Evolutionary conservation across 345 rosid genomes (phyloP).

Genomic region (Syzygium oleosum): DNA sequence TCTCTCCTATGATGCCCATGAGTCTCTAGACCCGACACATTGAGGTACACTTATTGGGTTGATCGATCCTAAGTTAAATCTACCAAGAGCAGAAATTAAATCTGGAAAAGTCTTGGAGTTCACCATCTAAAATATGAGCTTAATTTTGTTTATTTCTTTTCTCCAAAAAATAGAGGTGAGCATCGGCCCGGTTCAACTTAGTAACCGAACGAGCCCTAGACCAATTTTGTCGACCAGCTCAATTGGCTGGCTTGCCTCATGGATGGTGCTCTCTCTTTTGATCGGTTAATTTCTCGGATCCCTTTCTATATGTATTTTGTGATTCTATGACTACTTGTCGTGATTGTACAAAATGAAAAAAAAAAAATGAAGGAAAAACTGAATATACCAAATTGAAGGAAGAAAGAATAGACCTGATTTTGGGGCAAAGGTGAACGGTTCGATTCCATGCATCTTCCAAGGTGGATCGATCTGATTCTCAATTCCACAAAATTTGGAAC

Average conservation of each 20-base stretch:
- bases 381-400: not conserved
- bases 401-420: not conserved
- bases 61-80: not conserved
- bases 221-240: not conserved
- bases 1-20: not conserved
- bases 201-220: not conserved
- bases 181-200: not conserved
- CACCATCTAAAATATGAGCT: not conserved
- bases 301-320: not conserved
- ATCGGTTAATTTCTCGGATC: not conserved
- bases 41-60: not conserved
- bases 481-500: not conserved
- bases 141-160: not conserved
- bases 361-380: not conserved
- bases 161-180: not conserved
- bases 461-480: not conserved
- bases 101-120: not conserved
- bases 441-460: not conserved
- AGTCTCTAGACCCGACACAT: not conserved
- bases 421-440: not conserved
- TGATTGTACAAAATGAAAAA: not conserved
- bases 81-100: not conserved
- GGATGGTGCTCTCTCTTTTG: not conserved
- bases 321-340: not conserved
- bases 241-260: not conserved